phyloP scores from a whole-genome alignment of 768 basidiomycete genomes.

The Leccinellum rugosiceps region DNA sequence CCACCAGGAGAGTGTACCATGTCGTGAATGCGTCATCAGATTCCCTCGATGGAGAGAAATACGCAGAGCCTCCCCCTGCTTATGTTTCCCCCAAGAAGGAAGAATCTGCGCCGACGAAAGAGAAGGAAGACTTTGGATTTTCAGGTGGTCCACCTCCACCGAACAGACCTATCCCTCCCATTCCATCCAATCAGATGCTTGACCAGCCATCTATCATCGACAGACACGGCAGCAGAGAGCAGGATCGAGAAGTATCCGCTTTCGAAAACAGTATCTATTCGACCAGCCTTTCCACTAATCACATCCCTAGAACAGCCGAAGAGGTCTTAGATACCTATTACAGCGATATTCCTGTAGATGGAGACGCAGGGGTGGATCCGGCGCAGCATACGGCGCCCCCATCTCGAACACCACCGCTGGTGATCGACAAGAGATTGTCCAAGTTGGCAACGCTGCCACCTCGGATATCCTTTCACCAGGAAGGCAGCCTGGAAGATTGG shows the following conservation, averaged over 20 bases:
- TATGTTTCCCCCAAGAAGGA: slow-evolving; percentile 32
- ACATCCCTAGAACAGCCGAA: slow-evolving; percentile 25
- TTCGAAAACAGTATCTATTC: not conserved
- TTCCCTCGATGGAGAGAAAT: slow-evolving; percentile 15
- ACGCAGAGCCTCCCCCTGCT: slow-evolving; percentile 46
- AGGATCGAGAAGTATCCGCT: not conserved
- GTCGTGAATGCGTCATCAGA: slow-evolving; percentile 38
- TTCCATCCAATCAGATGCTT: slow-evolving; percentile 1
- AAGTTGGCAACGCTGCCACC: slow-evolving; percentile 39
- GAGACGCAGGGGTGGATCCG: slow-evolving; percentile 4
- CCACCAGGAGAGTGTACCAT: slow-evolving; percentile 41
- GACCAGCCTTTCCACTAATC: not conserved
- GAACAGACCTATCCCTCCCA: slow-evolving; percentile 17
- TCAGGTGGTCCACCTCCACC: slow-evolving; percentile 7
- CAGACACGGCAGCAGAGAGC: not conserved
- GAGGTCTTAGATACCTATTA: slow-evolving; percentile 29
- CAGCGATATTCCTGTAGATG: slow-evolving; percentile 1
- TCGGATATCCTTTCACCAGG: slow-evolving; percentile 52
- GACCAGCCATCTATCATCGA: slow-evolving; percentile 8
- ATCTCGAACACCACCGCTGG: slow-evolving; percentile 30
- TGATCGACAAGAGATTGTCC: slow-evolving; percentile 25
- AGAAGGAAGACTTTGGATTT: slow-evolving; percentile 13
- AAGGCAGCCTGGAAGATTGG: slow-evolving; percentile 51
- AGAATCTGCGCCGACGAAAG: slow-evolving; percentile 8
- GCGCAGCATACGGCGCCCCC: slow-evolving; percentile 5